These are phyloP conservation scores for Acrocalymma vagum DNA, from an alignment of 2,329 filamentous ascomycete species.

Conservation along the genomic window DNA sequence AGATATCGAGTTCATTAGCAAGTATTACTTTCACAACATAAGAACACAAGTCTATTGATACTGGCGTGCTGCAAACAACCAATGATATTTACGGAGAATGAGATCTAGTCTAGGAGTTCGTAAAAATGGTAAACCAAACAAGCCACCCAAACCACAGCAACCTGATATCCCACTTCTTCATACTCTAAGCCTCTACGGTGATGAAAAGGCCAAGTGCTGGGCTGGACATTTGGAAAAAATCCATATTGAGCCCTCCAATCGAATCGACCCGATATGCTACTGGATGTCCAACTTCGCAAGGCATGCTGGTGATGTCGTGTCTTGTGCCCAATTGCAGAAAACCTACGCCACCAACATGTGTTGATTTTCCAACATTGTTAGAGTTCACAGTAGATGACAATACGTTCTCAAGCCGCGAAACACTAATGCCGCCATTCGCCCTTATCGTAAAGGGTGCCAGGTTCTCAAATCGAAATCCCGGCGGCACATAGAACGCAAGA, in stretches of 20 bases:
- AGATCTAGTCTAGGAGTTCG: too few relatives aligned
- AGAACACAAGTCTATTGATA: too few relatives aligned
- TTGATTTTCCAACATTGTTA: slow-evolving; percentile 10
- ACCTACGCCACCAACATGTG: slow-evolving; percentile 21
- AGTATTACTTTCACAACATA: too few relatives aligned
- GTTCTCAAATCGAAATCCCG: slow-evolving; percentile 37
- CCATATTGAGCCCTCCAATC: slow-evolving; percentile 27
- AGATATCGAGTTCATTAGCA: too few relatives aligned
- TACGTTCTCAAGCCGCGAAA: slow-evolving; percentile 31
- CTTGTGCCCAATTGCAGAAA: slow-evolving; percentile 23
- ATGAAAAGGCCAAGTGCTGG: slow-evolving; percentile 35
- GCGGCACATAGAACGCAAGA: slow-evolving; percentile 57
- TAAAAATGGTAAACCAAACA: too few relatives aligned
- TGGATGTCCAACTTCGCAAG: slow-evolving; percentile 32
- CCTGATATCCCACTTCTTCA: neutral
- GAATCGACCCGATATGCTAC: slow-evolving; percentile 35
- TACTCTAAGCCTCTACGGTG: slow-evolving; percentile 2
- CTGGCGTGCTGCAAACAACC: too few relatives aligned
- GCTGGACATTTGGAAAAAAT: slow-evolving; percentile 36
- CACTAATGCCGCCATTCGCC: slow-evolving; percentile 44
- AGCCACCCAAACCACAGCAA: too few relatives aligned
- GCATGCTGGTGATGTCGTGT: slow-evolving; percentile 27
- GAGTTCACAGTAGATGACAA: slow-evolving; percentile 14
- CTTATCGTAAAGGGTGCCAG: slow-evolving; percentile 43
- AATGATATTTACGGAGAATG: too few relatives aligned